Evolutionary conservation across 2,329 filamentous ascomycete genomes (phyloP).

Genomic region (Paraphoma chrysanthemicola): DNA sequence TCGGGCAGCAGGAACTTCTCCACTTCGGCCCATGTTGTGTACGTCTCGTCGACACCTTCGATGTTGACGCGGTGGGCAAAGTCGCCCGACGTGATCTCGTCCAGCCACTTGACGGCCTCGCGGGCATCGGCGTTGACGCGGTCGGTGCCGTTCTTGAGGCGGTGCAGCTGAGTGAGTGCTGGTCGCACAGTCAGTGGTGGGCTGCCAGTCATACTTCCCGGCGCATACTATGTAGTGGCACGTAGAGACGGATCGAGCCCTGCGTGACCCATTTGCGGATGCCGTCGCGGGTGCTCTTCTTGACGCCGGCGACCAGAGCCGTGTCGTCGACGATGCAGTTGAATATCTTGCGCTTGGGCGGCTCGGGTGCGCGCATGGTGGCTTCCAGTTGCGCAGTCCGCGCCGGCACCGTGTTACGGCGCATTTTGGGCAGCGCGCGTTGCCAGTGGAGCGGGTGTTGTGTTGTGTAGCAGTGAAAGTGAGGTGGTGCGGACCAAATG

Average conservation of each 20-base stretch:
- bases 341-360: slow-evolving; percentile 55
- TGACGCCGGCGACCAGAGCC: slow-evolving; percentile 58
- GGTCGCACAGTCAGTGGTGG: slow-evolving; percentile 27
- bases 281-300: slow-evolving; percentile 59
- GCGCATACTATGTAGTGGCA: slow-evolving; percentile 58
- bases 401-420: slow-evolving; percentile 38
- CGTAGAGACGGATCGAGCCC: slow-evolving; percentile 58
- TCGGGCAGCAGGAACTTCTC: slow-evolving; percentile 57
- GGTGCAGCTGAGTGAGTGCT: slow-evolving; percentile 56
- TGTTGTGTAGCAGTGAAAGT: slow-evolving; percentile 10
- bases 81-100: slow-evolving; percentile 56
- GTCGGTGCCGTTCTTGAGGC: slow-evolving; percentile 51
- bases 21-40: slow-evolving; percentile 57
- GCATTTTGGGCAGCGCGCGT: slow-evolving; percentile 30
- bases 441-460: slow-evolving; percentile 7
- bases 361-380: slow-evolving; percentile 35
- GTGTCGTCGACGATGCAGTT: slow-evolving; percentile 62
- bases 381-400: slow-evolving; percentile 34
- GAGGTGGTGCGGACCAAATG: slow-evolving; percentile 2
- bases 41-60: slow-evolving; percentile 57
- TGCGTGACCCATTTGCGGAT: slow-evolving; percentile 60
- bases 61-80: slow-evolving; percentile 49
- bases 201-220: slow-evolving; percentile 3
- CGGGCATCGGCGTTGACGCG: slow-evolving; percentile 54
- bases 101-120: slow-evolving; percentile 59